A percentile compares a stretch with the other conserved stretches of the same genome.
Conservation (phyloP, 2,329 filamentous ascomycete species). For the Beauveria sp. region DNA sequence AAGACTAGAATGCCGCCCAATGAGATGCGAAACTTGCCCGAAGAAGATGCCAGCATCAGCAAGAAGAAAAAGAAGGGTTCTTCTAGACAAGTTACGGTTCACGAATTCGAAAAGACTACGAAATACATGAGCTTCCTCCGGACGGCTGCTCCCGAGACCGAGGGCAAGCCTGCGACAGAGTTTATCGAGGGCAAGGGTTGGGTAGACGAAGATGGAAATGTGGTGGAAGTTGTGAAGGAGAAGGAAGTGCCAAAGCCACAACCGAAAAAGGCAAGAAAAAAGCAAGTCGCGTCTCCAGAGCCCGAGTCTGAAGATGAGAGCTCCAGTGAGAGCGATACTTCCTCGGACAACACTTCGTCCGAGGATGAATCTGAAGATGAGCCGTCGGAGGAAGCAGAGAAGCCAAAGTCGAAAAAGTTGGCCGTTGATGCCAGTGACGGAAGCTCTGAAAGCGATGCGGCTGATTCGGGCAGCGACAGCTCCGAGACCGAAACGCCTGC, state of each 20-base stretch:
- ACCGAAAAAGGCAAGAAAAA: constrained; percentile 17
- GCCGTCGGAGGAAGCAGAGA: constrained; percentile 13
- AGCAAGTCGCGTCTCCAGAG: constrained; percentile 16
- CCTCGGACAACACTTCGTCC: constrained; percentile 22
- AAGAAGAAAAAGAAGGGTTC: constrained; percentile 51
- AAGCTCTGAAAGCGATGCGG: constrained; percentile 1
- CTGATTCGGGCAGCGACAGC: constrained; percentile 17
- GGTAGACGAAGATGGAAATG: constrained; percentile 69
- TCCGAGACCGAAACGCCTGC: constrained; percentile 14
- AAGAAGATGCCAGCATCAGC: constrained; percentile 41
- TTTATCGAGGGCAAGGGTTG: constrained; percentile 84
- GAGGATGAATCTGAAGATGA: constrained; percentile 14
- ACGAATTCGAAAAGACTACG: constrained; percentile 82
- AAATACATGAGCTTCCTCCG: constrained; percentile 80
- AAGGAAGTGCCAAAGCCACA: constrained; percentile 29
- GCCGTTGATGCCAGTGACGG: constrained; percentile 19
- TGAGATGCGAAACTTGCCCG: constrained; percentile 33
- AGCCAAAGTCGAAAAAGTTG: constrained; percentile 14
- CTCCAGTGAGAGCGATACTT: constrained; percentile 32
- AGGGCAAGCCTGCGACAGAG: constrained; percentile 38
- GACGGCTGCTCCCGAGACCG: constrained; percentile 24
- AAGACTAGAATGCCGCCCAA: constrained; percentile 62
- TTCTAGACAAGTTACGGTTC: constrained; percentile 56
- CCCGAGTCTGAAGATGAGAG: constrained; percentile 24
- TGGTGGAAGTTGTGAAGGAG: constrained; percentile 53